Conservation (phyloP, 371 early-diverging fungal species). For the Massospora cicadina region DNA sequence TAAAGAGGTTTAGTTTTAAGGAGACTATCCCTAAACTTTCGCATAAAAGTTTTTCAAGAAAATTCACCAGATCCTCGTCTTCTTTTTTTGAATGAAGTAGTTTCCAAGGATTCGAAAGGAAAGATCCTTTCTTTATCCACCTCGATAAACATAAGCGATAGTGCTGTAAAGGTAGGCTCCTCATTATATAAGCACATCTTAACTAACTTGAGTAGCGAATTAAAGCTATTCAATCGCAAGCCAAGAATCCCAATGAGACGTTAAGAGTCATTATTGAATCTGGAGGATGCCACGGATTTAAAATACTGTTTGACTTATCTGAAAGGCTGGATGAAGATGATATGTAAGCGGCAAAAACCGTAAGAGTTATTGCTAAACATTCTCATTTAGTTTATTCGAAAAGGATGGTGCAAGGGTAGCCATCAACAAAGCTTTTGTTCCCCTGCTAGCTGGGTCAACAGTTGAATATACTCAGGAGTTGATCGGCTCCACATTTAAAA, state of each 20-base stretch:
- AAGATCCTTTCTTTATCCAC: not conserved
- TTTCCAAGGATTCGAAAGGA: not conserved
- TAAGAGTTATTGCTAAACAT: not conserved
- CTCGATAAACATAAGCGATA: not conserved
- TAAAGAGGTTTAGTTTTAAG: too few species aligned
- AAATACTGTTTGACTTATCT: not conserved
- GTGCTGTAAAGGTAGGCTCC: slow-evolving; percentile 1
- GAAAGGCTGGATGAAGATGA: slow-evolving; percentile 11
- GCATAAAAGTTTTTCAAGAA: too few species aligned
- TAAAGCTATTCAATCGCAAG: slow-evolving; percentile 32
- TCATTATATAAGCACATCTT: not conserved
- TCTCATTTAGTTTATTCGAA: slow-evolving; percentile 45
- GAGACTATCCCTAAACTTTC: too few species aligned
- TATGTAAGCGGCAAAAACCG: slow-evolving; percentile 11
- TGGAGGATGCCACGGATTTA: slow-evolving; percentile 8
- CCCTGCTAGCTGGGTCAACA: slow-evolving; percentile 66
- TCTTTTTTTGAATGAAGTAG: not conserved
- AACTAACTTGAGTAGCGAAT: slow-evolving; percentile 29
- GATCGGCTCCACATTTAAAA: slow-evolving; percentile 83
- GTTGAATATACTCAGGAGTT: slow-evolving; percentile 82
- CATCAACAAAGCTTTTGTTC: slow-evolving; percentile 62
- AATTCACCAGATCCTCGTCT: too few species aligned
- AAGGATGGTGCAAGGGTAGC: slow-evolving; percentile 65
- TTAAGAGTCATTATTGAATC: slow-evolving; percentile 8
- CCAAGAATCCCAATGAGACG: slow-evolving; percentile 28